These are phyloP conservation scores for Nicotiana tabacum DNA, from an alignment of 257 asterid species.

Conservation along the genomic window DNA sequence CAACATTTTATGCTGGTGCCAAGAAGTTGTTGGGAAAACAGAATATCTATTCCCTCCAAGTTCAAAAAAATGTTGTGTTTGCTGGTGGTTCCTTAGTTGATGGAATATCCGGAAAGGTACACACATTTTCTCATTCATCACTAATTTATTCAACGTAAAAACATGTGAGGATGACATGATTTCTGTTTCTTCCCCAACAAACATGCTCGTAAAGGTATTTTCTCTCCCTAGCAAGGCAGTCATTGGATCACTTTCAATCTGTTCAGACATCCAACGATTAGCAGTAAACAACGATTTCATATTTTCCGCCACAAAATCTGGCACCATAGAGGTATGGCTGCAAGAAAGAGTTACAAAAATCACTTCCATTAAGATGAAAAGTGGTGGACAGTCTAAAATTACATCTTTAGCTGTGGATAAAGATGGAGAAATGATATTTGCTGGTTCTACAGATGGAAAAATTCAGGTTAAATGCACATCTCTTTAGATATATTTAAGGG, in stretches of 20 bases:
- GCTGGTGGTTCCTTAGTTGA: constrained; percentile 67
- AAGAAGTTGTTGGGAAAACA: constrained; percentile 69
- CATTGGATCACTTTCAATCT: constrained; percentile 44
- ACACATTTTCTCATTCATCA: neutral
- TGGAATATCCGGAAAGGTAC: constrained; percentile 76
- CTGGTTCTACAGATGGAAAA: constrained; percentile 65
- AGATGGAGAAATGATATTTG: constrained; percentile 64
- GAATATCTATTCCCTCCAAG: constrained; percentile 45
- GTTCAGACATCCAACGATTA: constrained; percentile 47
- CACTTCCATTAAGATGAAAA: constrained; percentile 38
- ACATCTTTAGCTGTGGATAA: constrained; percentile 42
- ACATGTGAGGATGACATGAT: neutral
- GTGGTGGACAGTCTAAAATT: constrained; percentile 38
- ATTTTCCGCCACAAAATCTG: constrained; percentile 61
- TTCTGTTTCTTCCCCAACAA: neutral
- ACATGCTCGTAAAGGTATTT: constrained; percentile 42
- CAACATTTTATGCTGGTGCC: constrained; percentile 60
- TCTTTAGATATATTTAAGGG: neutral
- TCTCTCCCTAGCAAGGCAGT: constrained; percentile 66
- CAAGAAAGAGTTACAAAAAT: constrained; percentile 51
- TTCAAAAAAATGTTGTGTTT: constrained; percentile 37
- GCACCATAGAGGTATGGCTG: constrained; percentile 65
- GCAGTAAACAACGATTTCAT: constrained; percentile 52
- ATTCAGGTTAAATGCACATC: constrained; percentile 40
- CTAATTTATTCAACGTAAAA: neutral